Evolutionary conservation across 768 basidiomycete genomes (phyloP), one percentile per base, ranked within the genome.

Genomic region (Suillus brevipes): DNA sequence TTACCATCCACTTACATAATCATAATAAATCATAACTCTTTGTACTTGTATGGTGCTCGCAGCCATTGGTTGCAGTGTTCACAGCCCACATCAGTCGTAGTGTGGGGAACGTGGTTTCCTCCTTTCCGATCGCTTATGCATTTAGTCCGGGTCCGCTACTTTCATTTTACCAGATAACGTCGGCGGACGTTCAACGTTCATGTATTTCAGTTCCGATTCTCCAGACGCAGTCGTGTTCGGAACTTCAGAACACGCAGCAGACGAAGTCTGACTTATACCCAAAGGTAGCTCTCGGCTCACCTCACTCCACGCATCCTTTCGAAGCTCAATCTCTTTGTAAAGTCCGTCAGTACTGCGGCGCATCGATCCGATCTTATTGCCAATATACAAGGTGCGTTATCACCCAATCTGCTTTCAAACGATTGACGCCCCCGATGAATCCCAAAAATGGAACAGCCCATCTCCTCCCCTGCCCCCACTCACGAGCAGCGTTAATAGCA

Each of bases 1-100:
- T 49, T 47, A 13, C 10, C 5, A 45, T 59, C 12, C 38, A 60
- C n/a, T 61, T 59, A 61, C 59, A 59, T 63, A 47, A 65, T 63
- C 60, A 45, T 50, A 59, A 60, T 55, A 34, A 31, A 62, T 56
- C 61, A 20, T 14, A 7, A 7, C 31, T 62, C 42, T 67, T 67
- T 67, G 64, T 31, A 25, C 37, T 37, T 65, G 60, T 61, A 43
- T 61, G 47, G 66, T 43, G 28, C 31, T 43, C 25, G 12, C 14
- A 18, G 7, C 31, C 16, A 14, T 28, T 34, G 53, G 31, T 55
- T 20, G 53, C 53, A 20, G 53, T 55, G 18, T 34, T 9, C 52
- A 55, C 53, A 60, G 38, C 49, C 49, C 50, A 9, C 50, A 28
- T 28, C 50, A 52, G 23, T 28, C 34, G 10, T 20, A 55, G 31